phyloP scores from a whole-genome alignment of 495 filamentous ascomycete genomes.

The Halenospora varia region DNA sequence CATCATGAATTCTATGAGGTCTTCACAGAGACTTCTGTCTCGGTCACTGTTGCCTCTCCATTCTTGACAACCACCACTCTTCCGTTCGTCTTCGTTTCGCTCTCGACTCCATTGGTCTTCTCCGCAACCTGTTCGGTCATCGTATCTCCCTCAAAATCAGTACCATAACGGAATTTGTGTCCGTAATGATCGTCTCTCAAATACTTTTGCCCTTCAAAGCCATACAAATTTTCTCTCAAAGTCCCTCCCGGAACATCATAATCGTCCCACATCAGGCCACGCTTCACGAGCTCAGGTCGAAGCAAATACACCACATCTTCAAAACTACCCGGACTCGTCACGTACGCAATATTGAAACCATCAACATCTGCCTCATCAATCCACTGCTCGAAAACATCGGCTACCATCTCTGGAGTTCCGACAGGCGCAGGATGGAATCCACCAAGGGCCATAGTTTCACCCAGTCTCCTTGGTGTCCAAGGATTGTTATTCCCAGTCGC shows the following conservation, averaged over 20 bases:
- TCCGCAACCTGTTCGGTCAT: too few species aligned
- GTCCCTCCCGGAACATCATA: slow-evolving; percentile 45
- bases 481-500: neutral
- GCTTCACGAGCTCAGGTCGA: slow-evolving; percentile 50
- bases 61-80: neutral
- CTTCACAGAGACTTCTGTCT: too few species aligned
- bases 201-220: slow-evolving; percentile 13
- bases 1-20: too few species aligned
- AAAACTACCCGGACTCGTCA: slow-evolving; percentile 47
- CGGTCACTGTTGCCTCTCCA: too few species aligned
- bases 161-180: slow-evolving; percentile 1
- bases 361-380: slow-evolving; percentile 57
- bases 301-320: slow-evolving; percentile 57
- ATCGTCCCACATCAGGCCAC: slow-evolving; percentile 50
- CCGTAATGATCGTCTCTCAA: slow-evolving; percentile 7
- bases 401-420: slow-evolving; percentile 53
- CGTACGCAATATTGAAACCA: slow-evolving; percentile 51
- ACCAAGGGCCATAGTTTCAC: slow-evolving; percentile 32
- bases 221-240: slow-evolving; percentile 47
- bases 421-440: slow-evolving; percentile 50
- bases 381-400: slow-evolving; percentile 59
- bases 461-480: slow-evolving; percentile 3
- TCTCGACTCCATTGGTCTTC: neutral
- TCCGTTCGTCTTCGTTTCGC: neutral
- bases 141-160: neutral